Base-by-base conservation (phyloP, 2,329 filamentous ascomycete genomes). In the Aureobasidium zeae region DNA sequence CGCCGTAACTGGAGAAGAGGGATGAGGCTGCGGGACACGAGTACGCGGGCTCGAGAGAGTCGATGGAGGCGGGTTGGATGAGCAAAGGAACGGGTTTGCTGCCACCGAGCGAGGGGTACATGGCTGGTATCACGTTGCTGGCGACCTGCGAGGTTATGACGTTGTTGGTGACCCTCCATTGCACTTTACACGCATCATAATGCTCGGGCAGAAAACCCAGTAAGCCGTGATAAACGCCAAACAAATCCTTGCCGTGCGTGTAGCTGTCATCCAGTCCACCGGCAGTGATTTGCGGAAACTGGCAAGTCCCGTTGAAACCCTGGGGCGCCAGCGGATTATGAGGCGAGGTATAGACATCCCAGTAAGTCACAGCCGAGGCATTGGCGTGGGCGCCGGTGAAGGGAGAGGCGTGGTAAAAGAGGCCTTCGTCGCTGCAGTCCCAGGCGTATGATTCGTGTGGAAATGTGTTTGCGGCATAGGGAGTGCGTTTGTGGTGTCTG, bases 401-500 rank as follows among this genome's bases (percentile, higher is more conserved):
- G 13, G 77, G 75, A 48, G 77, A 64, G 9, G 76, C 80, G 51
- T 81, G 85, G 60, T 79, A 80, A 62, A 77, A 86, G 2, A 88
- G 69, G 0, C 72, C 79, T 52, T 80, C 70, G 50, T 86, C 77
- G 45, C 76, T 66, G 58, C 85, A 91, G 56, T 81, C 63, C 85
- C 84, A 91, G 13, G 67, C 64, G 56, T 85, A 83, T 0, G 75
- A 65, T 58, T 91, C 86, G 1, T 74, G 66, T 0, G 84, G 84
- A 53, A 91, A 89, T 0, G 78, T 76, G 57, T 91, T 93, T 42
- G 73, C 70, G 2, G 81, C 75, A 58, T 91, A 91, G 0, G 84
- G 84, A 0, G 84, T 91, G 16, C 86, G 76, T 58, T 91, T 91
- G 62, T 91, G 85, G 58, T 91, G 86, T 39, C 86, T 75, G 56